Evolutionary conservation across 495 filamentous ascomycete species (phyloP).

Genomic region (Usnea hakonensis): DNA sequence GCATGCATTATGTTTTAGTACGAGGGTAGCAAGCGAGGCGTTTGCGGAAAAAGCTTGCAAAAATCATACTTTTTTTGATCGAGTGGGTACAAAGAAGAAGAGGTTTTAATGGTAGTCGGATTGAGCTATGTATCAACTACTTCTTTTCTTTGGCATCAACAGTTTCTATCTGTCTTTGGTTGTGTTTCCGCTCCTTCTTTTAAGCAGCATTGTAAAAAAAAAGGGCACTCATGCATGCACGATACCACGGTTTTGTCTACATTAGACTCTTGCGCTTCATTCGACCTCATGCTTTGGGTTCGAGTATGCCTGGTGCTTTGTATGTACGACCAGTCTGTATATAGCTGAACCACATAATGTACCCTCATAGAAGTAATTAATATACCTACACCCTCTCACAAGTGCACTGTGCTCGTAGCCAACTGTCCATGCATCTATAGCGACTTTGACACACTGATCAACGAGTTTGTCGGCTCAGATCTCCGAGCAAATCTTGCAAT

Average conservation of each 20-base stretch:
- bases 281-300: not conserved
- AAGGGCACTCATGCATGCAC: not conserved
- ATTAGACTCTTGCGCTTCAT: not conserved
- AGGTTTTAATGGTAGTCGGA: not conserved
- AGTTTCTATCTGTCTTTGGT: not conserved
- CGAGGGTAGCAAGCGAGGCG: slow-evolving; percentile 9
- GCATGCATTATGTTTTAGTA: slow-evolving; percentile 3
- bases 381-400: not conserved
- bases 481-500: not conserved
- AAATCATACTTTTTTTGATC: not conserved
- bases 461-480: not conserved
- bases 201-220: not conserved
- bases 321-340: not conserved
- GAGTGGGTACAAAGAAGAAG: not conserved
- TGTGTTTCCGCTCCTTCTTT: not conserved
- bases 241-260: not conserved
- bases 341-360: not conserved
- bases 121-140: not conserved
- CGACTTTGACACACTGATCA: too few species aligned
- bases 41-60: slow-evolving; percentile 1
- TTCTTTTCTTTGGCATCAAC: not conserved
- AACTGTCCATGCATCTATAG: not conserved
- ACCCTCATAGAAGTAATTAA: not conserved
- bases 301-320: not conserved
- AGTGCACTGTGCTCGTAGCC: not conserved